phyloP scores from a whole-genome alignment of 179 eudicot genomes.

The Kewa caespitosa region DNA sequence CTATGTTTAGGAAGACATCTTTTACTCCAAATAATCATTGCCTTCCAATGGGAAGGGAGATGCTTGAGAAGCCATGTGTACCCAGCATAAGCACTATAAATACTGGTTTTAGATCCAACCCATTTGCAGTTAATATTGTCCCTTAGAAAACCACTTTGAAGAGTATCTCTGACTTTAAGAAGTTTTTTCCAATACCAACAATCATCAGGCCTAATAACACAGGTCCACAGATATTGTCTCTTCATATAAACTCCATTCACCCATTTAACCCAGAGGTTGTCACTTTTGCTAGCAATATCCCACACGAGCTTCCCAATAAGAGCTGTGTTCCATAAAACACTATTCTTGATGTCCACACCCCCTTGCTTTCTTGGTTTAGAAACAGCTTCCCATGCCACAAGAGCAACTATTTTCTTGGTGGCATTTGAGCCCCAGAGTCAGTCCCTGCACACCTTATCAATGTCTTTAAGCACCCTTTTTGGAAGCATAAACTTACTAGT shows the following conservation, averaged over 20 bases:
- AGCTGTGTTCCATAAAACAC: neutral
- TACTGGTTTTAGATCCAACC: too few species aligned
- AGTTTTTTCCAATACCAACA: too few species aligned
- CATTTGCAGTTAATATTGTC: too few species aligned
- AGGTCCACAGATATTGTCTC: neutral
- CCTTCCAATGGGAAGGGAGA: too few species aligned
- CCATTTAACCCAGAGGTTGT: neutral
- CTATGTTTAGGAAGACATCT: too few species aligned
- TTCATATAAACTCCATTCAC: neutral
- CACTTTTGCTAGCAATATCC: neutral
- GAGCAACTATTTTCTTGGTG: neutral
- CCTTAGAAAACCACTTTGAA: too few species aligned
- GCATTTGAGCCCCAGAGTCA: neutral
- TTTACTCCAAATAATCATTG: too few species aligned
- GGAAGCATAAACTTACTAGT: neutral
- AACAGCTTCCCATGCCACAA: neutral
- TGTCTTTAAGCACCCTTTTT: neutral
- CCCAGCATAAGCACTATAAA: too few species aligned
- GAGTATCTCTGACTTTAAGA: too few species aligned
- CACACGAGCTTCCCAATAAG: neutral
- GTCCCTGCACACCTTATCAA: neutral
- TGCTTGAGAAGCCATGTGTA: too few species aligned
- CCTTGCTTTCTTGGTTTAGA: neutral
- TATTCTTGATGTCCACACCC: neutral
- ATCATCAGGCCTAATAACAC: neutral